phyloP scores from a whole-genome alignment of 345 rosid species.

The Theobroma cacao region DNA sequence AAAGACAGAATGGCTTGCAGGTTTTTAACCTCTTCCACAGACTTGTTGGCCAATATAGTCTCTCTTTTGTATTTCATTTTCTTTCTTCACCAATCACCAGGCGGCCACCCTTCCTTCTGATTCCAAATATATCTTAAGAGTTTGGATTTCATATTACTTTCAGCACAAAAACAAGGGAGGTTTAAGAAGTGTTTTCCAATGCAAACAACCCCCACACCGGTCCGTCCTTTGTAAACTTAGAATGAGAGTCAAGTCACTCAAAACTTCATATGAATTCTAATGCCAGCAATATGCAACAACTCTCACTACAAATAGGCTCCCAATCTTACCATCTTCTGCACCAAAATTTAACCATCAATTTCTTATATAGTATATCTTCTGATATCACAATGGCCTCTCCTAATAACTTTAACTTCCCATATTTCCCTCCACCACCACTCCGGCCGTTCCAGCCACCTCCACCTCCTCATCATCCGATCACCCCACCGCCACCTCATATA shows the following conservation, averaged over 20 bases:
- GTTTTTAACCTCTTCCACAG: neutral
- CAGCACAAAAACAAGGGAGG: too few relatives aligned
- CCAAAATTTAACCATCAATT: neutral
- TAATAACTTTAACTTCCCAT: conserved; percentile 11
- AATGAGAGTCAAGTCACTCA: conserved; percentile 47
- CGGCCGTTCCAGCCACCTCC: conserved; percentile 8
- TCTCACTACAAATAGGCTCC: conserved; percentile 41
- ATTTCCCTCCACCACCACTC: neutral
- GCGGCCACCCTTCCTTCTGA: too few relatives aligned
- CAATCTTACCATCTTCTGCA: neutral
- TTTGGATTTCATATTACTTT: too few relatives aligned
- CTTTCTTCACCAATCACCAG: neutral
- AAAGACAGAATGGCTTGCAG: neutral
- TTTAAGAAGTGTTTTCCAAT: conserved; percentile 54
- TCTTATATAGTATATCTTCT: neutral
- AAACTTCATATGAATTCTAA: conserved; percentile 33
- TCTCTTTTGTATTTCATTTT: neutral
- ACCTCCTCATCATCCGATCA: neutral
- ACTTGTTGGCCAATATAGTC: neutral
- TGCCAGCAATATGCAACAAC: neutral
- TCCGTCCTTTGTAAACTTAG: conserved; percentile 33
- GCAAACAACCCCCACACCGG: conserved; percentile 39
- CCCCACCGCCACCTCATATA: neutral
- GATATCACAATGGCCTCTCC: conserved; percentile 9
- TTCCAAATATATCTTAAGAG: too few relatives aligned